Conservation (phyloP, 768 basidiomycete genomes). For the Phlebiopsis flavidoalba region DNA sequence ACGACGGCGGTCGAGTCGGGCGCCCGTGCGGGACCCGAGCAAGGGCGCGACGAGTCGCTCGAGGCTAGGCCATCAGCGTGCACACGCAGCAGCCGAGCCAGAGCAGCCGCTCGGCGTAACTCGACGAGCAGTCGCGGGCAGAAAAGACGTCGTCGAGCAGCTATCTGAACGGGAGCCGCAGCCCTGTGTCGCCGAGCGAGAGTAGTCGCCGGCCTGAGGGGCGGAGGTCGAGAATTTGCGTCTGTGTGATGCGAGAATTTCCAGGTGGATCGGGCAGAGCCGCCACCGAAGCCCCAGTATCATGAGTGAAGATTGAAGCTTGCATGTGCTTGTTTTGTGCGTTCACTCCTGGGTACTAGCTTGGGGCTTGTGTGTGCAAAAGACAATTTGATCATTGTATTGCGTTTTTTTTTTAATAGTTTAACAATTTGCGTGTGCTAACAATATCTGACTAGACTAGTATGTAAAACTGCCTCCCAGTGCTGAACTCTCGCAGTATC, state of each 20-base stretch:
- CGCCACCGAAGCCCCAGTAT: conserved; percentile 24
- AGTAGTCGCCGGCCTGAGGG: conserved; percentile 20
- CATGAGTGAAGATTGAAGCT: background rate
- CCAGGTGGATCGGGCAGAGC: conserved; percentile 17
- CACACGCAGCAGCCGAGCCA: background rate
- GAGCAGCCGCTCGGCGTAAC: background rate
- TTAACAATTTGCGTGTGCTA: no score
- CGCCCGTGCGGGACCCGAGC: background rate
- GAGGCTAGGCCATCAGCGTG: no score
- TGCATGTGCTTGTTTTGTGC: no score
- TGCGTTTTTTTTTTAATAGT: no score
- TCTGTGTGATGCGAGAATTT: conserved; percentile 15
- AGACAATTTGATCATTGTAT: no score
- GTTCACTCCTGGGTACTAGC: no score
- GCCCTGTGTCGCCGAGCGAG: conserved; percentile 15
- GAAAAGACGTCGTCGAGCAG: background rate
- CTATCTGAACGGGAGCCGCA: background rate
- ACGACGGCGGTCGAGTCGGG: background rate
- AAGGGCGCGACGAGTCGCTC: background rate
- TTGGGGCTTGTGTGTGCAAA: no score
- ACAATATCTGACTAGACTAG: no score
- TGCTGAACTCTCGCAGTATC: no score
- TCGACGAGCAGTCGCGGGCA: background rate
- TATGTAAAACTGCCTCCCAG: no score
- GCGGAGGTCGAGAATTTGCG: conserved; percentile 24